Evolutionary conservation across 2,329 filamentous ascomycete genomes (phyloP).

Genomic region (Ophiosphaerella herpotricha): DNA sequence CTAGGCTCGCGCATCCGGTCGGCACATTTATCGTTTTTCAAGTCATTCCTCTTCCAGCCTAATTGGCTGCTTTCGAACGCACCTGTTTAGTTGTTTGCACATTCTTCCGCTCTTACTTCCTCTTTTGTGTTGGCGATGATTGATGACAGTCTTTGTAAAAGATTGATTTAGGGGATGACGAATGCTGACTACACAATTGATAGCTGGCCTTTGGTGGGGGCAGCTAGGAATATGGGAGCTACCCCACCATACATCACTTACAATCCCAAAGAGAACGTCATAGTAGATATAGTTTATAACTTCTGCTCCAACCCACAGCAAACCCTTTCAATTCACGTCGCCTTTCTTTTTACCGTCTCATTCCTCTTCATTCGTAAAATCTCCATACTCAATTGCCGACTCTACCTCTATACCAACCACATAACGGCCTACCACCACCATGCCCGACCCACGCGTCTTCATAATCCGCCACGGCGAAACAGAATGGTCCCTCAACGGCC

Average conservation of each 20-base stretch:
- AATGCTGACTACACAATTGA: constrained; percentile 21
- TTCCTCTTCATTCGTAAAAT: no score
- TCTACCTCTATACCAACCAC: neutral
- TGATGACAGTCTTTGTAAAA: no score
- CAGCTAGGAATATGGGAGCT: constrained; percentile 16
- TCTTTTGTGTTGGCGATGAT: no score
- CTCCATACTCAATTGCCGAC: neutral
- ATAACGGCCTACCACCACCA: constrained; percentile 11
- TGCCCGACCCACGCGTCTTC: constrained; percentile 57
- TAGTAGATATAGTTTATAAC: neutral
- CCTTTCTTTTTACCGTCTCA: neutral
- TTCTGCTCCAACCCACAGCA: neutral
- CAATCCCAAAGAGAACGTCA: constrained; percentile 11
- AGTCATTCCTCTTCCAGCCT: no score
- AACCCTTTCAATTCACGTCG: neutral
- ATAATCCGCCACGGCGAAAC: constrained; percentile 85
- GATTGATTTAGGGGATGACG: constrained; percentile 13
- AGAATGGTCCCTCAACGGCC: constrained; percentile 86
- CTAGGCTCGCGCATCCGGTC: no score
- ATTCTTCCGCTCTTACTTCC: no score
- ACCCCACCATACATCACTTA: constrained; percentile 23
- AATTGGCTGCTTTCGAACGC: no score
- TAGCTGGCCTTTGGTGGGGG: neutral
- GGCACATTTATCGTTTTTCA: no score
- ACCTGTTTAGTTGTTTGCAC: no score